Percentiles rank a stretch among this genome's conserved stretches.
These are phyloP conservation scores for Scutellaria galericulata DNA, from an alignment of 257 asterid species.

Conservation along the genomic window DNA sequence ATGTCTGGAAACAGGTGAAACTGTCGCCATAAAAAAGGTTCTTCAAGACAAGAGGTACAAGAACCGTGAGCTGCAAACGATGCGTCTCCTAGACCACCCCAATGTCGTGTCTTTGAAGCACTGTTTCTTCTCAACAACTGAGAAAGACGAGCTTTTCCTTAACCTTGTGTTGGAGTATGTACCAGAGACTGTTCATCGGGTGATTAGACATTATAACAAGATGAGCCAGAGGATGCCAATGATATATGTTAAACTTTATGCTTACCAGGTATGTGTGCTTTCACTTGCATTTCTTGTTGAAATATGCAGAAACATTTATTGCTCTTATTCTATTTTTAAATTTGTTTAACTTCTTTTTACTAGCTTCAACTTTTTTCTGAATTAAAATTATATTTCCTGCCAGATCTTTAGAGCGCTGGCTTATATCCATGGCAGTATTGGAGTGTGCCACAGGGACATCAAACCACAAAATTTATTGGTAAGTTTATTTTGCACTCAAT, in stretches of 20 bases:
- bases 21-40: conserved; percentile 88
- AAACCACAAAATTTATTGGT: conserved; percentile 88
- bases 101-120: conserved; percentile 74
- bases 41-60: conserved; percentile 91
- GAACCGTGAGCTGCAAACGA: conserved; percentile 84
- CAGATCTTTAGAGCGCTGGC: conserved; percentile 79
- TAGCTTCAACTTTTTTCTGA: neutral
- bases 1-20: conserved; percentile 86
- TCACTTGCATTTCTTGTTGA: conserved; percentile 3
- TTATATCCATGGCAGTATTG: conserved; percentile 78
- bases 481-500: conserved; percentile 27
- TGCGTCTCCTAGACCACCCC: conserved; percentile 88
- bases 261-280: conserved; percentile 62
- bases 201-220: conserved; percentile 79
- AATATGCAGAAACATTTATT: neutral
- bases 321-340: neutral
- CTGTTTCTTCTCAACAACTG: conserved; percentile 82
- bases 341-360: conserved; percentile 6
- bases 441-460: conserved; percentile 91
- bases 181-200: conserved; percentile 83
- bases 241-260: conserved; percentile 77
- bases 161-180: conserved; percentile 88
- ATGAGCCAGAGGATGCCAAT: conserved; percentile 86
- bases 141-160: conserved; percentile 78
- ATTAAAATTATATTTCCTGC: conserved; percentile 4